Base-by-base conservation (phyloP, 208 protist species). In the Trypanosoma mega region DNA sequence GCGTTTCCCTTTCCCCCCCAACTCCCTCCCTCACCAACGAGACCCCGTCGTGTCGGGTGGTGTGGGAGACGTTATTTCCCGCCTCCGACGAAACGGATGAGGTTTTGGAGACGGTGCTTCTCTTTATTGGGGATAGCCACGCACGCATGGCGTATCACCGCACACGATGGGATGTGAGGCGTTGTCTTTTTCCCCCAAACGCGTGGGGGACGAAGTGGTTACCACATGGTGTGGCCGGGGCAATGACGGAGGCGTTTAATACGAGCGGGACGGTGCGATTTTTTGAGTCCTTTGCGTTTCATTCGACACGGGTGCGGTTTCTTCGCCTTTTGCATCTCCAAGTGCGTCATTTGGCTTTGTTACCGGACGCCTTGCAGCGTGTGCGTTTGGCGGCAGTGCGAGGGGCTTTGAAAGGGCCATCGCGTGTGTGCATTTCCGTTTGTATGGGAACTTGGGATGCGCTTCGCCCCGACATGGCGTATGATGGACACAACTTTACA, bases 51-150 rank as follows among this genome's bases (percentile, higher is more conserved):
- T n/a, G n/a, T n/a, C n/a, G n/a, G n/a, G n/a, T n/a, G 6, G 34
- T 39, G 12, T 12, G 6, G 34, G 34, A 39, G 12, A 16, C 34
- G 12, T 39, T 16, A 39, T 16, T 39, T 39, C 34, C 34, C 6
- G 6, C 12, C 12, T 39, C 34, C 34, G 4, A 18, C 31, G 3
- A 3, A 0, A n/a, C 23, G 26, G n/a, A 23, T 6, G 23, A 4
- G 11, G 14, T 11, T 31, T 27, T 29, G 4, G 46, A 21, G 23
- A 51, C 46, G 14, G 30, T 3, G 11, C 23, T 51, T 51, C 6
- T 51, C 8, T 51, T 51, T 51, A 11, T 51, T 30, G 46, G 46
- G 18, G 46, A 51, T 14, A 51, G 46, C 14, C 18, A 51, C 26
- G 46, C 46, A 29, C 8, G 46, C 23, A 6, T 31, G 23, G 18